Base-by-base conservation (phyloP, 495 filamentous ascomycete species). In the Penicillium pancosmium region DNA sequence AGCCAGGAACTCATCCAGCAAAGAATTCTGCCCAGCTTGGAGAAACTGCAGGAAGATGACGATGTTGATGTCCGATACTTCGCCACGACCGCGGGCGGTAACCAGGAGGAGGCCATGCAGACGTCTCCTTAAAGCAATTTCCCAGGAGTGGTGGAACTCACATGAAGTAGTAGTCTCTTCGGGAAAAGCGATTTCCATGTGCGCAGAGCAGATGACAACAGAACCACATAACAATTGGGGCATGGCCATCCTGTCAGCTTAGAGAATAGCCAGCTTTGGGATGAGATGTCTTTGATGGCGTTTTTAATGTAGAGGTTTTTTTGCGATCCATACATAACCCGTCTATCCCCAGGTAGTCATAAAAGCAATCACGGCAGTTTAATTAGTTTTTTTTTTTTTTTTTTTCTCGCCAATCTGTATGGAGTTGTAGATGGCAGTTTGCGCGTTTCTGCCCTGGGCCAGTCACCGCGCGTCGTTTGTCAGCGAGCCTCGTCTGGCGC, bases 41-140 rank as follows among this genome's bases (percentile, higher is more conserved):
- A 95, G 78, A 98, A 97, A 78, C 79, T 98, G 62, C 91, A 95
- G 78, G 87, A 88, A 75, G 94, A 98, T 68, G 91, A 96, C 48
- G 94, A 98, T 80, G 93, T 97, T 62, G 94, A 98, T 78, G 94
- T 98, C 65, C 85, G 94, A 66, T 98, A 92, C 75, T 98, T 96
- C 70, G 95, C 94, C 56, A 87, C 86, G 50, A 88, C 84, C 65
- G 88, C 88, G 49, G 78, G 84, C 54, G 73, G 71, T 64, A 68
- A 69, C 60, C 70, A 73, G 55, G 78, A 80, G 43, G 78, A 80
- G 68, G 69, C 65, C 53, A 80, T 81, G 78, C 73, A 79, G 63
- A 81, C 78, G 49, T 81, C 78, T 50, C 78, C 78, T 60, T 81
- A 70, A 67, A 64, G 51, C 59, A 38, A 34, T 54, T 46, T 36